Base-by-base conservation (phyloP, 805 yeast species). In the Lipomyces chichibuensis region DNA sequence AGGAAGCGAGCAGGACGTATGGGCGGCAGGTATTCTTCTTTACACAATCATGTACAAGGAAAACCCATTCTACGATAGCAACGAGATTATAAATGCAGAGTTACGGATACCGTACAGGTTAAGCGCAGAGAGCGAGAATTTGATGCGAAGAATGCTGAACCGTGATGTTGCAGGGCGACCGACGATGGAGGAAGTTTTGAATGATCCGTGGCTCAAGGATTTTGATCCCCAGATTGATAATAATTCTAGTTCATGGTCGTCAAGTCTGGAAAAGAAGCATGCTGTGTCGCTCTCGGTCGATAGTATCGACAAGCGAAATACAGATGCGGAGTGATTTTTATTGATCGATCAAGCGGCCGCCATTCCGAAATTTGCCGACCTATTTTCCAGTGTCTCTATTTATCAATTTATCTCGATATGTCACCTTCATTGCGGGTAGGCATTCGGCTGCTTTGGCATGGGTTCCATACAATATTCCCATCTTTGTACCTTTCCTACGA, bases 1-100 rank as follows among this genome's bases (percentile, higher is more conserved):
- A 61, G 99, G 99, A 27, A 89, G 86, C 76, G 94, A 97, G 2
- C 99, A 95, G 77, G 99, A 95, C 78, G 88, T 93, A 1, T 95
- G 99, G 99, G 97, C 98, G 0, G 82, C 94, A 75, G 99, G 99
- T 2, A 90, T 95, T 27, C 80, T 95, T 65, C 80, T 95, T 27
- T 95, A 93, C 79, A 95, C 98, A 0, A 85, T 95, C 75, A 83
- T 94, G 6, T 95, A 89, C 82, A 91, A 93, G 75, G 98, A 95
- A 76, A 93, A 94, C 74, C 99, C 99, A 8, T 95, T 94, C 74
- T 91, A 92, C 77, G 92, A 91, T 75, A 96, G 93, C 59, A 98
- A 94, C 77, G 98, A 93, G 77, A 95, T 95, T 63, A 86, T 93
- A 86, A 97, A 92, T 71, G 97, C 96, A 0, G 93, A 89, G 59